These are phyloP conservation scores for Parathielavia hyrcaniae DNA, from an alignment of 495 filamentous ascomycete genomes.

Conservation along the genomic window DNA sequence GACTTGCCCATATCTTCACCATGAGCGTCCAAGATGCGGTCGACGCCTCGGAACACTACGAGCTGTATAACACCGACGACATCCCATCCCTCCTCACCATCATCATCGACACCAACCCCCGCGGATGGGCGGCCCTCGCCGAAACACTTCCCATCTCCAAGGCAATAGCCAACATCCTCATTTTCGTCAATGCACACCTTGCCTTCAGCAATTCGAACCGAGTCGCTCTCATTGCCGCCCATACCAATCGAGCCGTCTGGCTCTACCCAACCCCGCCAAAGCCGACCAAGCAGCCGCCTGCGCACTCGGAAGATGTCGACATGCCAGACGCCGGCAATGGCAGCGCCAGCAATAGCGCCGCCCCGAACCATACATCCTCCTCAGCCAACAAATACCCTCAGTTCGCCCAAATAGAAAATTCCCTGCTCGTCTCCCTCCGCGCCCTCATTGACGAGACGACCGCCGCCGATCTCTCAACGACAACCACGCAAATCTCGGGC, in stretches of 20 bases:
- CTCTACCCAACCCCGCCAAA: conserved; percentile 62
- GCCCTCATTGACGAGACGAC: conserved; percentile 61
- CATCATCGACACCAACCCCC: conserved; percentile 93
- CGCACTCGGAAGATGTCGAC: conserved; percentile 35
- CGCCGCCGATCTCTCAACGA: conserved; percentile 53
- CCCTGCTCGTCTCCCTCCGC: conserved; percentile 64
- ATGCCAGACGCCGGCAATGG: conserved; percentile 38
- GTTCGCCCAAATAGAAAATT: conserved; percentile 76
- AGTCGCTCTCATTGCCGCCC: conserved; percentile 86
- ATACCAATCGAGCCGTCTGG: conserved; percentile 76
- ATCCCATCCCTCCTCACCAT: conserved; percentile 83
- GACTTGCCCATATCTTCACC: conserved; percentile 6
- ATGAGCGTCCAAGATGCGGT: conserved; percentile 62
- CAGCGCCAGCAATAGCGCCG: not conserved
- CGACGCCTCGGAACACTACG: conserved; percentile 83
- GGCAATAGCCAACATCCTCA: conserved; percentile 81
- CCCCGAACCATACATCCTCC: conserved; percentile 30
- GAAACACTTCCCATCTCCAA: conserved; percentile 73
- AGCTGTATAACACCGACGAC: conserved; percentile 54
- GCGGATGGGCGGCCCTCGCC: conserved; percentile 78
- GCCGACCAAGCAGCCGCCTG: conserved; percentile 25
- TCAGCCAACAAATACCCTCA: conserved; percentile 87
- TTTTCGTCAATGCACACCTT: conserved; percentile 95
- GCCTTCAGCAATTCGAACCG: conserved; percentile 88
- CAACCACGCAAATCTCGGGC: conserved; percentile 76